Conservation (phyloP, 495 filamentous ascomycete species). For the Poronia punctata region DNA sequence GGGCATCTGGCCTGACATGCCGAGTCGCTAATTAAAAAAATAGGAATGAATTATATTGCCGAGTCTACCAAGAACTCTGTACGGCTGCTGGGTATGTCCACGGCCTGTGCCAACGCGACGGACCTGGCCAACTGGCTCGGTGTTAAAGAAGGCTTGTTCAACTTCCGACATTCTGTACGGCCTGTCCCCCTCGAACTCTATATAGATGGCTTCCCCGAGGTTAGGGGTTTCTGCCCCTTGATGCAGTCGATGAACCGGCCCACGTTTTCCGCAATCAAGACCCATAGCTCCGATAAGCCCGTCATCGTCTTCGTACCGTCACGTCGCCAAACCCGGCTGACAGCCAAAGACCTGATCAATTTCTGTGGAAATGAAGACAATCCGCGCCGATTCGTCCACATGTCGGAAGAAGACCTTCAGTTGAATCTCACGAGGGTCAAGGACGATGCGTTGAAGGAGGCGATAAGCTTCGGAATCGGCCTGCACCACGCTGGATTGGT, state of each 20-base stretch:
- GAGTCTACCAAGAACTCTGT: conserved; percentile 84
- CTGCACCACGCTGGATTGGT: conserved; percentile 95
- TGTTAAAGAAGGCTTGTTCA: conserved; percentile 94
- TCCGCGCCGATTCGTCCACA: conserved; percentile 81
- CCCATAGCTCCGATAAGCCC: conserved; percentile 89
- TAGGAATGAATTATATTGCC: conserved; percentile 92
- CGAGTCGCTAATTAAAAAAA: too few relatives aligned
- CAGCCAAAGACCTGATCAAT: conserved; percentile 92
- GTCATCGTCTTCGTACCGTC: conserved; percentile 99
- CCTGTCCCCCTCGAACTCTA: conserved; percentile 93
- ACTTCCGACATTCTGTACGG: conserved; percentile 96
- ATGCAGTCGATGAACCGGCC: conserved; percentile 99
- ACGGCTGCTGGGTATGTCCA: conserved; percentile 93
- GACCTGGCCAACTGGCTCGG: conserved; percentile 96
- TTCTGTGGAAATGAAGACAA: conserved; percentile 98
- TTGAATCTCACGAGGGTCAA: conserved; percentile 77
- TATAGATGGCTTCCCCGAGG: conserved; percentile 95
- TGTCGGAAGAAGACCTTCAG: conserved; percentile 91
- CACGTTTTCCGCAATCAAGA: conserved; percentile 93
- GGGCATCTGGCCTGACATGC: too few relatives aligned
- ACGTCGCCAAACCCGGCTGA: conserved; percentile 87
- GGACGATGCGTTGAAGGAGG: conserved; percentile 84
- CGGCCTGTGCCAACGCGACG: conserved; percentile 90
- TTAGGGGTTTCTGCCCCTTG: conserved; percentile 89
- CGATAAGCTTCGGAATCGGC: conserved; percentile 92